Evolutionary conservation across 2,329 filamentous ascomycete species (phyloP).

Genomic region (Diaporthe destruens): DNA sequence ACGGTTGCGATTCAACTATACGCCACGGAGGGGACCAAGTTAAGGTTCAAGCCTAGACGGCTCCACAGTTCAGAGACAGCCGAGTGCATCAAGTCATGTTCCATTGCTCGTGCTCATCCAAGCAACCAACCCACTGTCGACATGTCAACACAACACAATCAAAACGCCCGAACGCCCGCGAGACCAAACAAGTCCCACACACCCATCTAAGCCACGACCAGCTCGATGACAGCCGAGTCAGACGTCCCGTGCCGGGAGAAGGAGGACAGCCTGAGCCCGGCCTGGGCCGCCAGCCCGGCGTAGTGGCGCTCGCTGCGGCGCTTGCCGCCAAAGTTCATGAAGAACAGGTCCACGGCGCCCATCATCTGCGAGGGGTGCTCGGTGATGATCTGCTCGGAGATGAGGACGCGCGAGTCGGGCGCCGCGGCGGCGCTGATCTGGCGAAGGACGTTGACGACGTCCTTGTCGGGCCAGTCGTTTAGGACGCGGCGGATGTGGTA

Average conservation of each 20-base stretch:
- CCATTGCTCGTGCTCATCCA: neutral
- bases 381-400: slow-evolving; percentile 45
- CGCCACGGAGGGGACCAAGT: neutral
- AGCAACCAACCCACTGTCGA: neutral
- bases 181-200: neutral
- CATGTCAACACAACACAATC: neutral
- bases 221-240: slow-evolving; percentile 22
- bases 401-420: slow-evolving; percentile 44
- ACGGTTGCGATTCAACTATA: too few relatives aligned
- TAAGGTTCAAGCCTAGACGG: neutral
- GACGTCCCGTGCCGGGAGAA: slow-evolving; percentile 16
- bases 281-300: slow-evolving; percentile 14
- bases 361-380: slow-evolving; percentile 43
- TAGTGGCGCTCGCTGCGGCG: slow-evolving; percentile 43
- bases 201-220: slow-evolving; percentile 3
- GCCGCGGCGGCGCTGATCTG: slow-evolving; percentile 44
- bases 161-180: slow-evolving; percentile 3
- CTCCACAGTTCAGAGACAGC: neutral
- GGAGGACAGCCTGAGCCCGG: slow-evolving; percentile 11
- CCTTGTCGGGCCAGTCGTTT: slow-evolving; percentile 48
- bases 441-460: slow-evolving; percentile 43
- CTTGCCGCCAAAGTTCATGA: slow-evolving; percentile 47
- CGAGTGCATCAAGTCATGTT: neutral
- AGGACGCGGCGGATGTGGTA: slow-evolving; percentile 49
- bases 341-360: slow-evolving; percentile 45